A percentile compares a stretch with the other conserved stretches of the same genome.
phyloP scores from a whole-genome alignment of 2,329 filamentous ascomycete genomes.

The Verticillium tricorpus region DNA sequence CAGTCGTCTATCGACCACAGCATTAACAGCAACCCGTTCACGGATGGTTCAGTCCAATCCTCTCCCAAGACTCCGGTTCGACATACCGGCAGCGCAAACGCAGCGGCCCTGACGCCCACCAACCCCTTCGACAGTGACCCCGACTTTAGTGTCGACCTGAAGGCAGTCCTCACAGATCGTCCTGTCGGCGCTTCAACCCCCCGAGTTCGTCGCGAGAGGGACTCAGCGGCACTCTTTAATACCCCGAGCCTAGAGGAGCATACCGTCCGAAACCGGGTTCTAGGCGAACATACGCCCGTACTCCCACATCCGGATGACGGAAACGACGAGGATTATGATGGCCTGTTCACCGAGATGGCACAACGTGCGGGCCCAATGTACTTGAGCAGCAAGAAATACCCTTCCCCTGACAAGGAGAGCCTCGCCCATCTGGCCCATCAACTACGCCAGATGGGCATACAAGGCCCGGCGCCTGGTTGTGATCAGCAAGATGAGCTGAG shows the following conservation, averaged over 20 bases:
- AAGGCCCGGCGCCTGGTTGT: neutral
- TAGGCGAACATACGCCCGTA: neutral
- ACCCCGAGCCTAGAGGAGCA: neutral
- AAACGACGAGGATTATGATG: neutral
- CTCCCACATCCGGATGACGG: neutral
- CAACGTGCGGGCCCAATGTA: neutral
- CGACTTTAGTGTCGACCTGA: constrained; percentile 31
- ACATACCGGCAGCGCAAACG: neutral
- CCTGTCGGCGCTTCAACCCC: constrained; percentile 35
- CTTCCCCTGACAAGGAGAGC: constrained; percentile 37
- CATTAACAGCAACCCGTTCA: neutral
- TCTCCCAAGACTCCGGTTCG: neutral
- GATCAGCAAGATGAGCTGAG: constrained; percentile 5
- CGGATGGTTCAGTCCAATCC: neutral
- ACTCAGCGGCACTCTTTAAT: neutral
- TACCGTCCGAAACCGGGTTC: neutral
- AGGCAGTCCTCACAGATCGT: constrained; percentile 29
- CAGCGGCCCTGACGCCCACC: neutral
- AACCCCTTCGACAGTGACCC: constrained; percentile 30
- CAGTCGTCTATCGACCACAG: neutral
- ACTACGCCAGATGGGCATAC: constrained; percentile 17
- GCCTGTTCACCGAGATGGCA: neutral
- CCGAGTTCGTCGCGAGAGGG: constrained; percentile 11
- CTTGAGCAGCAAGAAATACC: constrained; percentile 35
- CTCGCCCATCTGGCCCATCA: constrained; percentile 32